Evolutionary conservation across 371 early-diverging fungal genomes (phyloP), one percentile per base, ranked within the genome.

Genomic region (Rhizopus microsporus): DNA sequence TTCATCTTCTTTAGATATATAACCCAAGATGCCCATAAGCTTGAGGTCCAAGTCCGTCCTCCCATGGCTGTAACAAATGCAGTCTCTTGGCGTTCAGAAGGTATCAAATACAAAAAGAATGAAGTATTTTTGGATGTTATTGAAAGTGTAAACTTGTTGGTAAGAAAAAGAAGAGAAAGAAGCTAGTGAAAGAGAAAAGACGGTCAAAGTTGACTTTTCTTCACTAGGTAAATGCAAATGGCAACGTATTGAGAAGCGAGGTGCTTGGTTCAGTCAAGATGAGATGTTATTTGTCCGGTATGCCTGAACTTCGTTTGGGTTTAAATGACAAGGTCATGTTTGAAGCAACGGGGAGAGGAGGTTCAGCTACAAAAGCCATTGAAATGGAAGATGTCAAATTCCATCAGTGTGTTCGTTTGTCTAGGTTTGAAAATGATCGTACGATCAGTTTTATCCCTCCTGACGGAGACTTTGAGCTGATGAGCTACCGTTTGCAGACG

Each of bases 371-470:
- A 54, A 97, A 97, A 70, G 93, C 98, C 4, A 92, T 99, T 34
- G 99, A 99, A 63, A 95, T 99, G 95, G 99, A 99, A 75, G 99
- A 99, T 72, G 94, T 97, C 66, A 96, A 97, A 65, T 99, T 99
- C 81, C 99, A 99, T 75, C 99, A 98, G 70, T 98, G 99, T 72
- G 99, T 98, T 34, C 88, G 96, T 8, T 77, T 98, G 57, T 93
- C 93, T 34, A 85, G 93, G 62, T 98, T 98, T 65, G 97, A 97
- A 65, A 93, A 86, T 58, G 97, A 97, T 75, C 91, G 99, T 49
- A 97, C 99, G 5, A 98, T 98, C 65, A 88, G 86, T 57, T 93
- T 93, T 74, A 85, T 93, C 49, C 95, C 95, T 32, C 93, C 93
- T 1, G 95, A 94, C 68, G 95, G 99, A 53, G 99, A 97, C 73